Conservation (phyloP, 2,329 filamentous ascomycete species). For the Lachnellula hyalina region DNA sequence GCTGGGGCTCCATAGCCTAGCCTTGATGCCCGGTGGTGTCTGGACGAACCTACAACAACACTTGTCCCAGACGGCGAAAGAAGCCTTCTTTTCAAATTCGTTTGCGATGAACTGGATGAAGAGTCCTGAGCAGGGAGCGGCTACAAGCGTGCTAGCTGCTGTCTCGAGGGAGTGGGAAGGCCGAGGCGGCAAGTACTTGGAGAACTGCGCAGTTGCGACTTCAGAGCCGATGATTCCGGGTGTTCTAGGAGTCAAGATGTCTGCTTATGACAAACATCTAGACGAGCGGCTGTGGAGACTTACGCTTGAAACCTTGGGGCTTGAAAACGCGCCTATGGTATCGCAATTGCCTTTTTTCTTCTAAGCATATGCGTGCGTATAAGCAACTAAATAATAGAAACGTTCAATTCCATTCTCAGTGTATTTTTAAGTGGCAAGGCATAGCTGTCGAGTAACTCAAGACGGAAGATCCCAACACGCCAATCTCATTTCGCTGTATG, state of each 20-base stretch:
- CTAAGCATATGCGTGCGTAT: too few species aligned
- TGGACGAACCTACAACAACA: slow-evolving; percentile 30
- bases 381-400: too few species aligned
- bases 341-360: too few species aligned
- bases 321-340: too few species aligned
- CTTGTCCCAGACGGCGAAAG: slow-evolving; percentile 10
- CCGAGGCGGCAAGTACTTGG: slow-evolving; percentile 43
- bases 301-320: slow-evolving; percentile 25
- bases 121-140: slow-evolving; percentile 34
- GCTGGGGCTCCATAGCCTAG: slow-evolving; percentile 36
- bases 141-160: slow-evolving; percentile 39
- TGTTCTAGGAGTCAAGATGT: slow-evolving; percentile 1
- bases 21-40: slow-evolving; percentile 40
- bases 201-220: slow-evolving; percentile 32
- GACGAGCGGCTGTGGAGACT: slow-evolving; percentile 39
- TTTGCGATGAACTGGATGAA: slow-evolving; percentile 9
- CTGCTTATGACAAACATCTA: slow-evolving; percentile 35
- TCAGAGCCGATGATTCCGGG: neutral
- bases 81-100: slow-evolving; percentile 1
- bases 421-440: too few species aligned
- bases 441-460: too few species aligned
- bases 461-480: too few species aligned
- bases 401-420: too few species aligned
- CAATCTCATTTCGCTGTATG: too few species aligned
- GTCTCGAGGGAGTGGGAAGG: slow-evolving; percentile 30